Conservation (phyloP, 164 flowering plant species). For the Berberis thunbergii region DNA sequence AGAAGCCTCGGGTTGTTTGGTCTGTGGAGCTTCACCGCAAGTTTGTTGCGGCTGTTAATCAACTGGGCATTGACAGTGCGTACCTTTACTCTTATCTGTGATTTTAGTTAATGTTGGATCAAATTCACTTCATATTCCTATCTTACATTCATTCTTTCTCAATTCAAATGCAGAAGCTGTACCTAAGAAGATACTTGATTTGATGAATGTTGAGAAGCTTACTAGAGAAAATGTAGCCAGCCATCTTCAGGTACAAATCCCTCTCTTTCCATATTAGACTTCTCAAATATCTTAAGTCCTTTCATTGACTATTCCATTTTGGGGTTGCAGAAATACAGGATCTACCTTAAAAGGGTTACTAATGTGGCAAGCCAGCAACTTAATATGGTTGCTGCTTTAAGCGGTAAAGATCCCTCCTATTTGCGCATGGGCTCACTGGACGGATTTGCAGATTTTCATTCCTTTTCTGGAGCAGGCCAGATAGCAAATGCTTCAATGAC, state of each 20-base stretch:
- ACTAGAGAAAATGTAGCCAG: conserved; percentile 96
- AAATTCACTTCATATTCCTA: not conserved
- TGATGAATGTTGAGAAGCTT: conserved; percentile 86
- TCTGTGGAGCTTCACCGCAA: conserved; percentile 75
- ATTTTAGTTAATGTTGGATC: not conserved
- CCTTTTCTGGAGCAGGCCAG: conserved; percentile 46
- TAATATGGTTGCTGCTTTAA: conserved; percentile 41
- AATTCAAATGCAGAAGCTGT: conserved; percentile 63
- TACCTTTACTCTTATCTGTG: conserved; percentile 5
- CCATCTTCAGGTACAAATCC: conserved; percentile 66
- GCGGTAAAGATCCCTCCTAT: conserved; percentile 47
- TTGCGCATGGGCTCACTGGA: conserved; percentile 47
- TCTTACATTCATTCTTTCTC: not conserved
- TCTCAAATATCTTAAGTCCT: not conserved
- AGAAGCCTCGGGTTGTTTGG: conserved; percentile 92
- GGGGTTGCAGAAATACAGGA: conserved; percentile 80
- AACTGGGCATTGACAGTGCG: conserved; percentile 85
- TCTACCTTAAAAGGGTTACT: conserved; percentile 65
- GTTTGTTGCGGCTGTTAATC: conserved; percentile 81
- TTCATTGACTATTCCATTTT: not conserved
- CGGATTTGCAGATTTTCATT: conserved; percentile 47
- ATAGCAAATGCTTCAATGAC: conserved; percentile 27
- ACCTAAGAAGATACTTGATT: conserved; percentile 86
- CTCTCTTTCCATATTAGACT: not conserved
- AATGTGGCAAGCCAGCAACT: conserved; percentile 43